Percentiles rank a stretch among this genome's conserved stretches.
These are phyloP conservation scores for Diaporthe ilicicola DNA, from an alignment of 2,329 filamentous ascomycete species.

Conservation along the genomic window DNA sequence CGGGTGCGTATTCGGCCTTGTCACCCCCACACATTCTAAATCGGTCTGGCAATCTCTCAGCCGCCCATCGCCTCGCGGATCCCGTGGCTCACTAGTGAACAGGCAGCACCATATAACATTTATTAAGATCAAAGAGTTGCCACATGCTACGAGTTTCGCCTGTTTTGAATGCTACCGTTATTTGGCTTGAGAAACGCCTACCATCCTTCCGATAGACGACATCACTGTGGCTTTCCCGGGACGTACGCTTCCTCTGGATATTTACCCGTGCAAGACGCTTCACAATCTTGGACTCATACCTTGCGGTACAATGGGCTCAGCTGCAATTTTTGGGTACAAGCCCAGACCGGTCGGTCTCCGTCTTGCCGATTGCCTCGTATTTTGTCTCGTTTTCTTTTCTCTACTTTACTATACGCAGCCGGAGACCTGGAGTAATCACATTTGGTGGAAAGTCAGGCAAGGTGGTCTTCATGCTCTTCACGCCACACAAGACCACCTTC, in stretches of 20 bases:
- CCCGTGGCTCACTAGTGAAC: neutral
- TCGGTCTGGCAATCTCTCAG: slow-evolving; percentile 1
- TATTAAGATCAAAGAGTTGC: neutral
- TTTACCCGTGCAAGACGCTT: no score
- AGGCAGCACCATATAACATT: neutral
- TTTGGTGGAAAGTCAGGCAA: neutral
- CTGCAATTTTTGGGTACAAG: neutral
- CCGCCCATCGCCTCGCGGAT: neutral
- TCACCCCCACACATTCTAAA: neutral
- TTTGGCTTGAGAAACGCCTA: neutral
- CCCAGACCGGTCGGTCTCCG: neutral
- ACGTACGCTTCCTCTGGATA: neutral
- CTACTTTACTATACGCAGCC: neutral
- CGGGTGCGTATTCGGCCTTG: neutral
- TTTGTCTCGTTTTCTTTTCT: neutral
- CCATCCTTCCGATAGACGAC: neutral
- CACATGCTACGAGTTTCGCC: neutral
- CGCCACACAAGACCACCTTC: neutral
- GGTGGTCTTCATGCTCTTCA: neutral
- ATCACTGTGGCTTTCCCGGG: no score
- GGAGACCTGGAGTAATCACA: neutral
- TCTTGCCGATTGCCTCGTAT: neutral
- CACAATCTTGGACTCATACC: neutral
- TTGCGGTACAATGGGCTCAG: neutral
- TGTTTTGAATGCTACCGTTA: no score